Conservation (phyloP, 2,329 filamentous ascomycete species). For the Cladosporium sp. region DNA sequence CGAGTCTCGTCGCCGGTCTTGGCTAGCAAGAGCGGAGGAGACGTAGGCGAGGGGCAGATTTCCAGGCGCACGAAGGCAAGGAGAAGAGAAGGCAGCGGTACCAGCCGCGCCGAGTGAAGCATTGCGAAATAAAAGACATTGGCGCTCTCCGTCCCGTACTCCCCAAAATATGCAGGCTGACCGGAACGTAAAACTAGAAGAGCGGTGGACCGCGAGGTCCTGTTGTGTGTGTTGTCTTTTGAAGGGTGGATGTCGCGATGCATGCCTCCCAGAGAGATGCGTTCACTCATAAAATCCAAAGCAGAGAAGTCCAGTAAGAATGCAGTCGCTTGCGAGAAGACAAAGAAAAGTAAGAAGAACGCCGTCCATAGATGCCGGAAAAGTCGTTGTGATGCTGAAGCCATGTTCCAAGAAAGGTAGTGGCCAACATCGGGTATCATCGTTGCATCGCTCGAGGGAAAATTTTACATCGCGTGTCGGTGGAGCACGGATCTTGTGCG, state of each 20-base stretch:
- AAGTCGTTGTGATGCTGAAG: conserved; percentile 20
- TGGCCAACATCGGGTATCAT: conserved; percentile 35
- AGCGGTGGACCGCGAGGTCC: conserved; percentile 11
- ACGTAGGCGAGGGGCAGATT: not conserved
- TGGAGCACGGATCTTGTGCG: conserved; percentile 37
- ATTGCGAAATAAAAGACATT: conserved; percentile 1
- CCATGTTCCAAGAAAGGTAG: conserved; percentile 16
- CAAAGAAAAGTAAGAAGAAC: conserved; percentile 37
- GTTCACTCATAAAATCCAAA: conserved; percentile 12
- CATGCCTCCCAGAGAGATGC: conserved; percentile 14
- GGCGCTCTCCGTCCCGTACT: conserved; percentile 2
- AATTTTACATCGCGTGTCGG: conserved; percentile 33
- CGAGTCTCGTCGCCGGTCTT: not conserved
- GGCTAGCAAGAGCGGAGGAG: conserved; percentile 6
- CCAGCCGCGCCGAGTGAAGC: conserved; percentile 9
- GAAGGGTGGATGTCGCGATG: conserved; percentile 4
- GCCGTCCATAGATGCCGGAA: conserved; percentile 48
- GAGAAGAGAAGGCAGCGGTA: conserved; percentile 4
- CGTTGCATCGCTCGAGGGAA: conserved; percentile 37
- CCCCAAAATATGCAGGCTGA: conserved; percentile 5
- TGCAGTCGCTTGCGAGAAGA: conserved; percentile 10
- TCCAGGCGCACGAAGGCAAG: conserved; percentile 10
- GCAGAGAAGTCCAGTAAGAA: conserved; percentile 12
- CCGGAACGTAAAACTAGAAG: conserved; percentile 1
- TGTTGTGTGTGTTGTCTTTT: conserved; percentile 4